Percentiles rank a stretch among this genome's conserved stretches.
Evolutionary conservation across 768 basidiomycete species (phyloP).

Genomic region (Grammothele lineata): DNA sequence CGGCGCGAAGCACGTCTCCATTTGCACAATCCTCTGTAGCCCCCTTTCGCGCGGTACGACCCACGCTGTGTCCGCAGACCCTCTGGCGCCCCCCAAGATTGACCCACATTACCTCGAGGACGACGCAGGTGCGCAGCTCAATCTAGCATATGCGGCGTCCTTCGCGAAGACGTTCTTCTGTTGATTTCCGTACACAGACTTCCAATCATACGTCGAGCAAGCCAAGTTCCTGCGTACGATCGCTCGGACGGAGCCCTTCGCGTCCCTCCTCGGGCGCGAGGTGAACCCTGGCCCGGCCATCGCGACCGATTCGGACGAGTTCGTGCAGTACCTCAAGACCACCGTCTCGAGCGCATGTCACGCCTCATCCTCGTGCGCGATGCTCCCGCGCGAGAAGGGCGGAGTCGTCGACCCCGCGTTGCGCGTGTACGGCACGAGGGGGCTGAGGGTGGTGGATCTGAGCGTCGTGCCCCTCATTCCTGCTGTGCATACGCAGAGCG

Average conservation of each 20-base stretch:
- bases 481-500: conserved; percentile 28
- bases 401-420: conserved; percentile 49
- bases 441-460: conserved; percentile 39
- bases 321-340: conserved; percentile 22
- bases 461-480: conserved; percentile 37
- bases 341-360: conserved; percentile 26
- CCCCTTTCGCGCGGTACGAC: background rate
- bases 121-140: conserved; percentile 20
- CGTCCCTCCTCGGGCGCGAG: conserved; percentile 23
- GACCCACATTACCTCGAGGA: conserved; percentile 32
- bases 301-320: conserved; percentile 20
- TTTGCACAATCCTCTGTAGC: conserved; percentile 20
- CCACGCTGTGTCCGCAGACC: conserved; percentile 27
- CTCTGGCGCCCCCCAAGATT: conserved; percentile 22
- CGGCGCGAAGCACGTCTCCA: conserved; percentile 9
- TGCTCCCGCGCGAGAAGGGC: conserved; percentile 46
- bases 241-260: conserved; percentile 16
- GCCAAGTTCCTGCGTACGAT: conserved; percentile 27
- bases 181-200: conserved; percentile 15
- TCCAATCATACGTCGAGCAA: conserved; percentile 27
- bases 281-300: conserved; percentile 27
- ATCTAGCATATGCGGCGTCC: too few relatives aligned
- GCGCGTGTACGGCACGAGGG: conserved; percentile 38
- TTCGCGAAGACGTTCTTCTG: background rate
- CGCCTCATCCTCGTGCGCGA: conserved; percentile 44